A percentile compares a stretch with the other conserved stretches of the same genome.
phyloP scores from a whole-genome alignment of 2,329 filamentous ascomycete species.

The Colletotrichum nymphaeae region DNA sequence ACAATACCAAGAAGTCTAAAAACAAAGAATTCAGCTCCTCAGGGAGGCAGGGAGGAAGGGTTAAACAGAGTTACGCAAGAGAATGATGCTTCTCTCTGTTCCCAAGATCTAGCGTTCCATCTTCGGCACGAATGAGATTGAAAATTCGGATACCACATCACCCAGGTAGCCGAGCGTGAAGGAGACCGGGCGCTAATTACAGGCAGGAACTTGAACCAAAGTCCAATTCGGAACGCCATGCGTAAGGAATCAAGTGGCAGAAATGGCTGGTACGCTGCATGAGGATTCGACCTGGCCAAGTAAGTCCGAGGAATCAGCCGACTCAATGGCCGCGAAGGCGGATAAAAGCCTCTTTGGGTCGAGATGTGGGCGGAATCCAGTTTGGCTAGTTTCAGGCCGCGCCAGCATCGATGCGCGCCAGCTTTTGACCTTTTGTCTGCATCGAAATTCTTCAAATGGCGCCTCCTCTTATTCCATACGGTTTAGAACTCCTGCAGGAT shows the following conservation, averaged over 20 bases:
- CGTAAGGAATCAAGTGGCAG: too few relatives aligned
- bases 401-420: background rate
- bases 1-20: background rate
- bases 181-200: too few relatives aligned
- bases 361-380: background rate
- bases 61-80: background rate
- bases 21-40: background rate
- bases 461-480: background rate
- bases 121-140: too few relatives aligned
- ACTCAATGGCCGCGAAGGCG: background rate
- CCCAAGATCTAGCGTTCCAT: too few relatives aligned
- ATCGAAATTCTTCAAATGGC: background rate
- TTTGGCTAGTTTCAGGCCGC: background rate
- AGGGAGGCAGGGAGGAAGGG: background rate
- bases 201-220: too few relatives aligned
- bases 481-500: background rate
- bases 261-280: too few relatives aligned
- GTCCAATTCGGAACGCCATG: too few relatives aligned
- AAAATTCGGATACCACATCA: too few relatives aligned
- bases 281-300: too few relatives aligned
- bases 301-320: background rate
- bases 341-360: background rate
- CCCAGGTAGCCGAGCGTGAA: too few relatives aligned
- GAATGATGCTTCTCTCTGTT: too few relatives aligned
- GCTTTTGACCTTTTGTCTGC: background rate